phyloP scores from a whole-genome alignment of 345 rosid species.

The Erysimum cheiranthoides region DNA sequence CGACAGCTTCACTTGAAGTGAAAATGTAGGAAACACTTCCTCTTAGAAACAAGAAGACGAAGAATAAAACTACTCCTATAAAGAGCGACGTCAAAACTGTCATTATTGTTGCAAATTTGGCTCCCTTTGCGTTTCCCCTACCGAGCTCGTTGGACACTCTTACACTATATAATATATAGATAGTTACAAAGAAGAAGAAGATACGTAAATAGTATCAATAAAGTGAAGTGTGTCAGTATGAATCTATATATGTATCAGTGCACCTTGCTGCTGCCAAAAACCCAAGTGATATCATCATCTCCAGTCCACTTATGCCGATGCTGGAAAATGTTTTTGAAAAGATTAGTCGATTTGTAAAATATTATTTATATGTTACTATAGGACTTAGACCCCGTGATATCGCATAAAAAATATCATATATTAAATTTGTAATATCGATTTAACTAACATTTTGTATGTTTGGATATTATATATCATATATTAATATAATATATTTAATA shows the following conservation, averaged over 20 bases:
- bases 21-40: conserved; percentile 70
- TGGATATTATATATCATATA: too few species aligned
- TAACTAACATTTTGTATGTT: too few species aligned
- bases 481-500: too few species aligned
- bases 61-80: conserved; percentile 59
- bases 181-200: neutral
- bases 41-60: conserved; percentile 56
- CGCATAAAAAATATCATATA: too few species aligned
- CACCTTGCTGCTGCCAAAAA: conserved; percentile 81
- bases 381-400: too few species aligned
- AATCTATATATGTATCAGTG: neutral
- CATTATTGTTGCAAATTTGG: conserved; percentile 57
- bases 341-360: neutral
- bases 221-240: neutral
- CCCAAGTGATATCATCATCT: conserved; percentile 83
- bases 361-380: too few species aligned
- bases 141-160: conserved; percentile 90
- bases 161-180: conserved; percentile 51
- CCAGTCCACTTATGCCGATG: conserved; percentile 70
- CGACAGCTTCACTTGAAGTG: conserved; percentile 60
- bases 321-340: conserved; percentile 42
- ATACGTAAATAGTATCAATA: neutral
- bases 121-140: conserved; percentile 60
- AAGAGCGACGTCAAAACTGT: conserved; percentile 52
- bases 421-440: too few species aligned